Evolutionary conservation across 352 stramenopile genomes (phyloP), one percentile per base, ranked within the genome.

Genomic region (Phytophthora sp.): DNA sequence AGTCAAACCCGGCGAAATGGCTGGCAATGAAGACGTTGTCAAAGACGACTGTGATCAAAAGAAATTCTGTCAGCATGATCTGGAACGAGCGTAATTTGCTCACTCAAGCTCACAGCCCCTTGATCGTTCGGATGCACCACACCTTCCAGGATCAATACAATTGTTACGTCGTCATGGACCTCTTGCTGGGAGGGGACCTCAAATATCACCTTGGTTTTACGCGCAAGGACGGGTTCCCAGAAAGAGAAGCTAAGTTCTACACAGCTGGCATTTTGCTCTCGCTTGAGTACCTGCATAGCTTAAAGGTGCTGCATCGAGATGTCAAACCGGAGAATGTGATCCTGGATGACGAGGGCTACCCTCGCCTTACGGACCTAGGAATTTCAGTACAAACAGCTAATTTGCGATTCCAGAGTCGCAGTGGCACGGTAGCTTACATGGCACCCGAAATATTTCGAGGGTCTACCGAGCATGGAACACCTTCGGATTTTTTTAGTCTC

Each of bases 261-360:
- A 59, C 82, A 0, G 84, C 81, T 1, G 83, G 82, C 4, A 53
- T 87, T 9, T 54, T 89, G 18, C 62, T 87, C 6, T 87, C 80
- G 34, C 77, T 94, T 26, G 70, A 87, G 49, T 87, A 91, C 55
- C 57, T 96, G 28, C 86, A 95, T 49, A 49, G 53, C 4, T 69
- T 84, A 18, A 60, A 67, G 23, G 84, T 96, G 48, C 57, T 96
- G 18, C 87, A 95, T 58, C 83, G 87, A 7, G 88, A 96, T 35
- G 69, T 96, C 28, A 95, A 96, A 45, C 87, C 84, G 12, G 88
- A 94, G 49, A 96, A 96, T 52, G 77, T 96, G 17, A 88, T 96
- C 27, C 73, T 95, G 1, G 84, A 95, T 52, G 78, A 87, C n/a
- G 72, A 86, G 20, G 84, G 84, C 0, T 93, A 91, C 42, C 80